Conservation (phyloP, 768 basidiomycete species). For the Cystofilobasidium capitatum region DNA sequence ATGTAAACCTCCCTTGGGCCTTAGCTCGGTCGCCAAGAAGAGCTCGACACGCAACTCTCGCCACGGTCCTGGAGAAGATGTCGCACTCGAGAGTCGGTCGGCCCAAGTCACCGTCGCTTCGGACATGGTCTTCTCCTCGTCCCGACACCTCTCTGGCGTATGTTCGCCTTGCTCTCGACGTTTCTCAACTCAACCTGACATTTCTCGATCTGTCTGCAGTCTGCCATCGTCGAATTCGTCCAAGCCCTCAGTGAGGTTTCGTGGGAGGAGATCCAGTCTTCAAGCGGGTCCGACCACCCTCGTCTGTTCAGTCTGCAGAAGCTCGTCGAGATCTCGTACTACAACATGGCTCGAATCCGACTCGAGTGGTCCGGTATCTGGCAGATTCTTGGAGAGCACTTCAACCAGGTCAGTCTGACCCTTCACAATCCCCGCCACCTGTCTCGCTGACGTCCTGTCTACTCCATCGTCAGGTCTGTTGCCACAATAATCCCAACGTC, state of each 20-base stretch:
- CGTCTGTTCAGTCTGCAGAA: conserved; percentile 95
- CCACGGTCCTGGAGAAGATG: conserved; percentile 59
- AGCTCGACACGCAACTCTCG: conserved; percentile 13
- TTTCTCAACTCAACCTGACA: background rate
- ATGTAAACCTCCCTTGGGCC: background rate
- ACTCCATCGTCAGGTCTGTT: conserved; percentile 68
- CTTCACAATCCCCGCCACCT: background rate
- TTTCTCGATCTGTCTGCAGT: conserved; percentile 45
- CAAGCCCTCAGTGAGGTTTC: conserved; percentile 92
- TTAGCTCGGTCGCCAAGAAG: conserved; percentile 10
- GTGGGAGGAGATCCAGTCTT: conserved; percentile 98
- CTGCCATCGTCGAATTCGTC: conserved; percentile 95
- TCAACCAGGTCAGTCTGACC: conserved; percentile 66
- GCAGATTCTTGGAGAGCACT: conserved; percentile 96
- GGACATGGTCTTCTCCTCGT: conserved; percentile 97
- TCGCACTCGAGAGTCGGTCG: conserved; percentile 92
- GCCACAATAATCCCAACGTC: conserved; percentile 93
- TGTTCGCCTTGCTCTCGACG: conserved; percentile 36
- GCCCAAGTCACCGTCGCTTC: conserved; percentile 97
- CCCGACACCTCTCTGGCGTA: conserved; percentile 89
- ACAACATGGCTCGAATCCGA: conserved; percentile 97
- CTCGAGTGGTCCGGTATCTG: conserved; percentile 97
- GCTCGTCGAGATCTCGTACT: conserved; percentile 96
- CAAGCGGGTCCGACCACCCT: conserved; percentile 78
- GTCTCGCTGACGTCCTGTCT: background rate